A percentile compares a stretch with the other conserved stretches of the same genome.
Conservation (phyloP, 2,329 filamentous ascomycete species). For the Alternaria consortialis region DNA sequence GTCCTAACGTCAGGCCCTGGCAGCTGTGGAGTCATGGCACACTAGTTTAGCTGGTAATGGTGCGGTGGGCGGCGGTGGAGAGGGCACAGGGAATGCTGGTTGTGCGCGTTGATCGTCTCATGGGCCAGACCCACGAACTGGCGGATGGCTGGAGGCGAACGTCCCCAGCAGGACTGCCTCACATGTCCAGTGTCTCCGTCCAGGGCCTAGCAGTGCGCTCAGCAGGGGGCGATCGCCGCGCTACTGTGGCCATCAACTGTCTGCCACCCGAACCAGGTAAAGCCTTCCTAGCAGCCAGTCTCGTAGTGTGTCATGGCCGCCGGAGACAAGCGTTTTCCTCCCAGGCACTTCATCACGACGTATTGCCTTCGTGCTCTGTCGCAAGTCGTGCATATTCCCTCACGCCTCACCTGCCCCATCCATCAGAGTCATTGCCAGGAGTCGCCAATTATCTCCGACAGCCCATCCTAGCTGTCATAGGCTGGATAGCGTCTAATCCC, state of each 20-base stretch:
- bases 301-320: constrained; percentile 42
- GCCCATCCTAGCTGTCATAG: constrained; percentile 23
- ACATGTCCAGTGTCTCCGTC: constrained; percentile 24
- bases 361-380: constrained; percentile 30
- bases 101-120: constrained; percentile 48
- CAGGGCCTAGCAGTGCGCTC: constrained; percentile 32
- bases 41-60: constrained; percentile 35
- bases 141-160: constrained; percentile 40
- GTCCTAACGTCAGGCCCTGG: constrained; percentile 27
- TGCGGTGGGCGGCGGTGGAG: constrained; percentile 34
- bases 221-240: constrained; percentile 44
- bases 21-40: constrained; percentile 30
- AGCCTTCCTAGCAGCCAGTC: constrained; percentile 30
- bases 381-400: constrained; percentile 37
- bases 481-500: constrained; percentile 35
- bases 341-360: constrained; percentile 31
- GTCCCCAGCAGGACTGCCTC: constrained; percentile 43
- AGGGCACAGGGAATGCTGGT: constrained; percentile 9
- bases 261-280: constrained; percentile 37
- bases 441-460: constrained; percentile 35
- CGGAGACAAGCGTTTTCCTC: constrained; percentile 35
- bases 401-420: constrained; percentile 38
- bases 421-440: constrained; percentile 22
- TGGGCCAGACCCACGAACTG: constrained; percentile 45
- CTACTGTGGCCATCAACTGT: constrained; percentile 39